A percentile compares a stretch with the other conserved stretches of the same genome.
These are phyloP conservation scores for Colletotrichum sp. DNA, from an alignment of 2,329 filamentous ascomycete genomes.

Conservation along the genomic window DNA sequence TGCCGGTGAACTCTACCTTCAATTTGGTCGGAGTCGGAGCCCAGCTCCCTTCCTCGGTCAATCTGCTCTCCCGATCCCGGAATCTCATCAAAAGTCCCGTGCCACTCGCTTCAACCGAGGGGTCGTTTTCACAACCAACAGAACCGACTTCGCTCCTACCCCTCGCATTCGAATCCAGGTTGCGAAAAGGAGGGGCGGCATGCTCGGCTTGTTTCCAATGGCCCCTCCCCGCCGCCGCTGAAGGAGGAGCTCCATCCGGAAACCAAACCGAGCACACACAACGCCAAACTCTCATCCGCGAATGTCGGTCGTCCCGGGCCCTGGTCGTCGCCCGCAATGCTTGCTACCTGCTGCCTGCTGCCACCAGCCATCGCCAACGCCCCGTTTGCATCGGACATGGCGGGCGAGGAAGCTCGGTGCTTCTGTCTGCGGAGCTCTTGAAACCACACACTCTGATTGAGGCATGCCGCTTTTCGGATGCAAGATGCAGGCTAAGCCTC, in stretches of 20 bases:
- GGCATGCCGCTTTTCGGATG: not conserved
- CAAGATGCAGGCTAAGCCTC: conserved; percentile 14
- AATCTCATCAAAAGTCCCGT: not conserved
- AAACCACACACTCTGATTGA: conserved; percentile 9
- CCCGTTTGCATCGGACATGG: not conserved
- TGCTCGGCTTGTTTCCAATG: conserved; percentile 2
- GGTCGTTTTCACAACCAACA: not conserved
- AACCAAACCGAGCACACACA: conserved; percentile 5
- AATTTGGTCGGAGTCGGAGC: not conserved
- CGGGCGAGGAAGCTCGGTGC: not conserved
- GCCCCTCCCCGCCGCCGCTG: not conserved
- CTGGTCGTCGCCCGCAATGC: not conserved
- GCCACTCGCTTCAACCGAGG: not conserved
- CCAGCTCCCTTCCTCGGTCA: not conserved
- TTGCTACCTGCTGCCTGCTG: not conserved
- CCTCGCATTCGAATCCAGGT: not conserved
- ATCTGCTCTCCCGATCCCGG: conserved; percentile 12
- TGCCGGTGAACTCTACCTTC: not conserved
- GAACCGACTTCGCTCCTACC: not conserved
- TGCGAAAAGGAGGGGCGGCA: conserved; percentile 14
- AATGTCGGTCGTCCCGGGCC: not conserved
- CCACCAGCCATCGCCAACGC: not conserved
- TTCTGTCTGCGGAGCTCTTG: not conserved
- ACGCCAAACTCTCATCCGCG: conserved; percentile 1
- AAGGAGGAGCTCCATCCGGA: conserved; percentile 1